Base-by-base conservation (phyloP, 805 yeast genomes). In the Hanseniaspora mollemarum region DNA sequence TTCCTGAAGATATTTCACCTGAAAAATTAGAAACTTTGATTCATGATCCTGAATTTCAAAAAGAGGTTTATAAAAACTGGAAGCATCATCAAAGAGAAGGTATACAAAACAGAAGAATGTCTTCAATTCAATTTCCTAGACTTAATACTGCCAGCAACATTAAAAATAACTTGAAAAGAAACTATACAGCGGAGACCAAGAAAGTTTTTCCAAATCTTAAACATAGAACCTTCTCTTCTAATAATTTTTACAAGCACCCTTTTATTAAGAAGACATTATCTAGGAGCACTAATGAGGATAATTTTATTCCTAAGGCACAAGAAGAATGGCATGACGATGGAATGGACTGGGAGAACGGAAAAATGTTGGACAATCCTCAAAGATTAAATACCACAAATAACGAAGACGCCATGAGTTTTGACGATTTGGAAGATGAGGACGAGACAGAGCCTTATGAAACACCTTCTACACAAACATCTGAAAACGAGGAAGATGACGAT, bases 1-100 rank as follows among this genome's bases (percentile, higher is more conserved):
- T 37, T 15, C 22, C 32, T 16, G 26, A 32, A 33, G 21, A 35
- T 18, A 15, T 38, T 4, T 19, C 25, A 5, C 39, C 44, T 3
- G 45, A 29, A 19, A 41, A 51, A 6, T 10, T 51, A 9, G 54
- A 51, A 16, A 22, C 21, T 18, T 28, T 51, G 8, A 46, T 46
- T 8, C 45, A 36, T n/a, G 51, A 51, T 41, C 54, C 54, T 4
- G 22, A 45, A 4, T 51, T 25, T 54, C 58, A 31, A 58, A 55
- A 42, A 46, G 57, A 49, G 37, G 26, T 52, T 18, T 38, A 54
- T 46, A 35, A 43, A 21, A 32, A 41, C 26, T 46, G 41, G 56
- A 52, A 51, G 44, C 42, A 45, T 6, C 19, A 39, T 16, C 24
- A 32, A 21, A 18, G 29, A 46, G 37, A 32, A 21, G 35, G 5